Percentiles rank a stretch among this genome's conserved stretches.
Conservation (phyloP, 2,329 filamentous ascomycete species). For the Hawksworthiomyces lignivorus region DNA sequence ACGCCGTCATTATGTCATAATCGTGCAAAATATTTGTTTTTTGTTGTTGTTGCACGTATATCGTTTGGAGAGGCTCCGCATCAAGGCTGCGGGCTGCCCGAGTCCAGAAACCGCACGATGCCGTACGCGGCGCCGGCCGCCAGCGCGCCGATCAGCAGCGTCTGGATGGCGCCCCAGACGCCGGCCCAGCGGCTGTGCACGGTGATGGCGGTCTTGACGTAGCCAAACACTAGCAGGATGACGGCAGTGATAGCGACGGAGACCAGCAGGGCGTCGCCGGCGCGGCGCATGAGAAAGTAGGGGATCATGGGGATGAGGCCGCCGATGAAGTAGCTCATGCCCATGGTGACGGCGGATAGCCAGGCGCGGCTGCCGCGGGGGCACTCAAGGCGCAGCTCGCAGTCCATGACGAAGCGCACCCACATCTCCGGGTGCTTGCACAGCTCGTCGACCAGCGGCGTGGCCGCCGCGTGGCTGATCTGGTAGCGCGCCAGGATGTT, state of each 20-base stretch:
- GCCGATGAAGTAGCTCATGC: conserved; percentile 61
- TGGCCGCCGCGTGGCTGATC: conserved; percentile 33
- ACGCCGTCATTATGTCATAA: too few species aligned
- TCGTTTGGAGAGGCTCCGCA: too few species aligned
- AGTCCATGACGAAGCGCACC: conserved; percentile 54
- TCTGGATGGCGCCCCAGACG: conserved; percentile 54
- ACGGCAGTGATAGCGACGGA: conserved; percentile 54
- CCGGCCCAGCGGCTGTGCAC: conserved; percentile 44
- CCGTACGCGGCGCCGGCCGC: conserved; percentile 60
- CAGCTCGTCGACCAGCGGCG: conserved; percentile 42
- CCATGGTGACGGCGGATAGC: conserved; percentile 57
- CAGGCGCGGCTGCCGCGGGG: conserved; percentile 35
- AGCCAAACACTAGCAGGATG: conserved; percentile 57
- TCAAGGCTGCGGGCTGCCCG: conserved; percentile 10
- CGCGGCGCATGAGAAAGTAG: conserved; percentile 51
- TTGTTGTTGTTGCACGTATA: too few species aligned
- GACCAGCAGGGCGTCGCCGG: conserved; percentile 45
- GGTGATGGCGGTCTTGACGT: conserved; percentile 52
- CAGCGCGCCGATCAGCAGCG: conserved; percentile 55
- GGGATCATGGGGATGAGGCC: conserved; percentile 64
- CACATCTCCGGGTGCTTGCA: conserved; percentile 39
- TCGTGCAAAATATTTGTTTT: too few species aligned
- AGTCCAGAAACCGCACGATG: conserved; percentile 51
- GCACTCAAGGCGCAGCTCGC: conserved; percentile 43
- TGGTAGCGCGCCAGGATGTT: conserved; percentile 37